Conservation (phyloP, 2,329 filamentous ascomycete species). For the Fusarium acutatum region DNA sequence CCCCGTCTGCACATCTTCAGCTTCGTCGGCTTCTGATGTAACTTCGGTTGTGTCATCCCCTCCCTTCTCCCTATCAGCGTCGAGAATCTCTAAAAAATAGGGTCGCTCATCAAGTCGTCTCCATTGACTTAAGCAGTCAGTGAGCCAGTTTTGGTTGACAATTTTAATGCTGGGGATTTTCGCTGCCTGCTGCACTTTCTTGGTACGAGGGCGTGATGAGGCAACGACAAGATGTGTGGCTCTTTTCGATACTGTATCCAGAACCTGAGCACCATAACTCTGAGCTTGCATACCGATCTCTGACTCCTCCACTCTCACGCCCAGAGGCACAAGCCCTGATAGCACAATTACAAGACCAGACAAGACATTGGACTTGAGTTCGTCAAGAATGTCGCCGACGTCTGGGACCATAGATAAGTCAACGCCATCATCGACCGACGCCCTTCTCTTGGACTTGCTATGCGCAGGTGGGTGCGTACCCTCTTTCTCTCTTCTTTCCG, state of each 20-base stretch:
- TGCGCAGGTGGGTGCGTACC: slow-evolving; percentile 48
- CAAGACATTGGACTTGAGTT: slow-evolving; percentile 81
- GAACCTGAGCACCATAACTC: slow-evolving; percentile 79
- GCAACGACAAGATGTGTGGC: slow-evolving; percentile 81
- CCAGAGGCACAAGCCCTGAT: slow-evolving; percentile 88
- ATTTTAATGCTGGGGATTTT: slow-evolving; percentile 85
- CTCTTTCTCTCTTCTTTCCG: slow-evolving; percentile 47
- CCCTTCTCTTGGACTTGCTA: slow-evolving; percentile 43
- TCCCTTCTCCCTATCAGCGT: slow-evolving; percentile 64
- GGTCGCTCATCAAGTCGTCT: slow-evolving; percentile 78
- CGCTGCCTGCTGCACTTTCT: slow-evolving; percentile 89
- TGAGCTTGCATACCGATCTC: slow-evolving; percentile 89
- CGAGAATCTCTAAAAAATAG: slow-evolving; percentile 80
- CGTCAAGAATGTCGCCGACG: slow-evolving; percentile 83
- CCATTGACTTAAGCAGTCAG: slow-evolving; percentile 87
- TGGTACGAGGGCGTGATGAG: slow-evolving; percentile 77
- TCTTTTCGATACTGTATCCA: slow-evolving; percentile 64
- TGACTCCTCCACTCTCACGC: slow-evolving; percentile 78
- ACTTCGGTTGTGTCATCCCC: slow-evolving; percentile 46
- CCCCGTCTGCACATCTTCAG: slow-evolving; percentile 43
- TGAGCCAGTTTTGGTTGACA: slow-evolving; percentile 90
- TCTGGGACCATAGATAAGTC: slow-evolving; percentile 74
- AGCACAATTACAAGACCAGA: slow-evolving; percentile 82
- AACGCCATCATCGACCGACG: slow-evolving; percentile 52
- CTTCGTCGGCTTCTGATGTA: slow-evolving; percentile 42